These are phyloP conservation scores for Phytopythium helicoides DNA, from an alignment of 352 stramenopile species.

Conservation along the genomic window DNA sequence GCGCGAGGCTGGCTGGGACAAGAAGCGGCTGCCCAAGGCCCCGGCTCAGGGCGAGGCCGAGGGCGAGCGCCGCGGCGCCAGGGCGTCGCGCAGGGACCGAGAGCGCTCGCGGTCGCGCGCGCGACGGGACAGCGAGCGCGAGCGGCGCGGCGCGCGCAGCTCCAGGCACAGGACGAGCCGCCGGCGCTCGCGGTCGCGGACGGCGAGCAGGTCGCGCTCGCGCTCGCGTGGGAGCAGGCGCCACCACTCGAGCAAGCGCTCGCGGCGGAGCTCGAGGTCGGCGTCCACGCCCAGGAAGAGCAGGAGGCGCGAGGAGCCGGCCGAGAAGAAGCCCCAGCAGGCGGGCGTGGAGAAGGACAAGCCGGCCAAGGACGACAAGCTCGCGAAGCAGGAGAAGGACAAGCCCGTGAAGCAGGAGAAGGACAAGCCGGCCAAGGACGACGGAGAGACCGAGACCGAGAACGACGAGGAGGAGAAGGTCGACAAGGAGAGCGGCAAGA, in stretches of 20 bases:
- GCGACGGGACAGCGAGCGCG: conserved; percentile 8
- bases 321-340: conserved; percentile 12
- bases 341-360: conserved; percentile 5
- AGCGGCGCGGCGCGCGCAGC: conserved; percentile 18
- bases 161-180: conserved; percentile 27
- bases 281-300: conserved; percentile 15
- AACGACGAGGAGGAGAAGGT: conserved; percentile 13
- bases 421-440: not conserved
- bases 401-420: conserved; percentile 8
- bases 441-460: conserved; percentile 11
- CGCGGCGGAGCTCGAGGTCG: conserved; percentile 28
- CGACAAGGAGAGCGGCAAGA: conserved; percentile 2
- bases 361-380: not conserved
- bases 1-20: conserved; percentile 68
- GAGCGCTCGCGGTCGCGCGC: conserved; percentile 26
- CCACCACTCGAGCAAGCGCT: conserved; percentile 8
- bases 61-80: conserved; percentile 15
- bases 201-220: conserved; percentile 34
- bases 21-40: conserved; percentile 28
- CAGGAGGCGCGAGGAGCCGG: conserved; percentile 9
- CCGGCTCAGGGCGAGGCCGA: conserved; percentile 12
- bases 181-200: conserved; percentile 29
- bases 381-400: conserved; percentile 1
- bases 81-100: conserved; percentile 11
- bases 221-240: conserved; percentile 13